Conservation (phyloP, 495 filamentous ascomycete genomes). For the Aspergillus indologenus region DNA sequence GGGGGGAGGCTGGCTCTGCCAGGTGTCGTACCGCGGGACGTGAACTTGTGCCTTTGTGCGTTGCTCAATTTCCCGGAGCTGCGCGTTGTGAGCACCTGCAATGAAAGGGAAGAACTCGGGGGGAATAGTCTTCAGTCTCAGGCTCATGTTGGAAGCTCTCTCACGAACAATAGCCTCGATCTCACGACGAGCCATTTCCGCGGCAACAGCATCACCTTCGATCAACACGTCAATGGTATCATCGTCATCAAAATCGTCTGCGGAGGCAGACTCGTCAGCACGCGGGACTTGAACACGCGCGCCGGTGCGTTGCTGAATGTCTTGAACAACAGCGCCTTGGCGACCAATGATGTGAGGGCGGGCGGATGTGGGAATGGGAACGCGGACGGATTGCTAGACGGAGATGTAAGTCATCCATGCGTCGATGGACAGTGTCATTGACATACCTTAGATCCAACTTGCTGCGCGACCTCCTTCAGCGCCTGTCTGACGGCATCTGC, state of each 20-base stretch:
- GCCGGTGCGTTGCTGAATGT: slow-evolving; percentile 77
- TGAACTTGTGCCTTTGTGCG: slow-evolving; percentile 68
- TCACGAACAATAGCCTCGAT: slow-evolving; percentile 84
- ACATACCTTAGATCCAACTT: slow-evolving; percentile 78
- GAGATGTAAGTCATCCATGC: not conserved
- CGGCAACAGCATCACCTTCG: slow-evolving; percentile 85
- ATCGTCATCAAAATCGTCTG: slow-evolving; percentile 65
- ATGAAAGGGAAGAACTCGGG: slow-evolving; percentile 96
- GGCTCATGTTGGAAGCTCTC: slow-evolving; percentile 73
- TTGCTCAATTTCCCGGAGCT: slow-evolving; percentile 65
- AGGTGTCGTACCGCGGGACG: slow-evolving; percentile 76
- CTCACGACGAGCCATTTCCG: slow-evolving; percentile 72
- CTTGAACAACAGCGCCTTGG: slow-evolving; percentile 83
- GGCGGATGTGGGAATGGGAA: slow-evolving; percentile 78
- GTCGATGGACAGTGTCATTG: not conserved
- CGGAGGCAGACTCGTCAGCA: slow-evolving; percentile 54
- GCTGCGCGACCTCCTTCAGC: slow-evolving; percentile 77
- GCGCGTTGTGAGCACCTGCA: slow-evolving; percentile 71
- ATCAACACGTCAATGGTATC: slow-evolving; percentile 78
- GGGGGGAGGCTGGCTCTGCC: slow-evolving; percentile 66
- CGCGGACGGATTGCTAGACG: slow-evolving; percentile 64
- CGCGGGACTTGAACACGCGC: slow-evolving; percentile 87
- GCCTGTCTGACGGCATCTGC: slow-evolving; percentile 74
- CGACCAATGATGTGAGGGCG: slow-evolving; percentile 88
- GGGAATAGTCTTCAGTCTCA: slow-evolving; percentile 75